phyloP scores from a whole-genome alignment of 1,284 basidiomycete genomes.

The Neolentinus lepideus region DNA sequence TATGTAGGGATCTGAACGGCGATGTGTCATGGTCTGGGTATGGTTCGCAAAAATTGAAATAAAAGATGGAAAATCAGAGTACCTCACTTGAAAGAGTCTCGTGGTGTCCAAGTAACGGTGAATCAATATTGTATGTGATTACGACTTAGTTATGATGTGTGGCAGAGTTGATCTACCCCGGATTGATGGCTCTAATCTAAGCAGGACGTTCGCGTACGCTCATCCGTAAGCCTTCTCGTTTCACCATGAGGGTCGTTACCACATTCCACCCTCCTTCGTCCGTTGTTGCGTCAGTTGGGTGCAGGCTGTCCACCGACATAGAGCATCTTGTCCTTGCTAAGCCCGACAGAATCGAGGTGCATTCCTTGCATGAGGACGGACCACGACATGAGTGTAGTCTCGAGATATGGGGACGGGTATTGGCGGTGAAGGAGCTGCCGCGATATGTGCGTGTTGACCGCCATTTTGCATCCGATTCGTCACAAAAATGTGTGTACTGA shows the following conservation, averaged over 20 bases:
- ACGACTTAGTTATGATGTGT: too few species aligned
- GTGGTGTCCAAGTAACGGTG: too few species aligned
- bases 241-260: conserved; percentile 56
- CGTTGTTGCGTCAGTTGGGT: conserved; percentile 55
- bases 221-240: neutral
- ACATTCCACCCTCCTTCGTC: conserved; percentile 66
- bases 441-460: conserved; percentile 37
- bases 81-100: too few species aligned
- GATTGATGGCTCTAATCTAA: too few species aligned
- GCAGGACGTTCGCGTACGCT: too few species aligned
- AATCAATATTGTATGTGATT: too few species aligned
- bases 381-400: conserved; percentile 47
- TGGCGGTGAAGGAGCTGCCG: conserved; percentile 46
- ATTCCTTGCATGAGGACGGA: conserved; percentile 50
- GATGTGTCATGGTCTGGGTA: too few species aligned
- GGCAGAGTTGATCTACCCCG: too few species aligned
- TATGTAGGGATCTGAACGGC: neutral
- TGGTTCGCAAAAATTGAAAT: too few species aligned
- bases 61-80: too few species aligned
- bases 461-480: neutral
- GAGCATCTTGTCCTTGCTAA: conserved; percentile 66
- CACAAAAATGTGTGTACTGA: conserved; percentile 4
- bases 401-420: conserved; percentile 61
- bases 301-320: conserved; percentile 37
- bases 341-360: conserved; percentile 55